A percentile compares a stretch with the other conserved stretches of the same genome.
These are phyloP conservation scores for Scheffersomyces lignicola DNA, from an alignment of 1,139 yeast genomes.

Conservation along the genomic window DNA sequence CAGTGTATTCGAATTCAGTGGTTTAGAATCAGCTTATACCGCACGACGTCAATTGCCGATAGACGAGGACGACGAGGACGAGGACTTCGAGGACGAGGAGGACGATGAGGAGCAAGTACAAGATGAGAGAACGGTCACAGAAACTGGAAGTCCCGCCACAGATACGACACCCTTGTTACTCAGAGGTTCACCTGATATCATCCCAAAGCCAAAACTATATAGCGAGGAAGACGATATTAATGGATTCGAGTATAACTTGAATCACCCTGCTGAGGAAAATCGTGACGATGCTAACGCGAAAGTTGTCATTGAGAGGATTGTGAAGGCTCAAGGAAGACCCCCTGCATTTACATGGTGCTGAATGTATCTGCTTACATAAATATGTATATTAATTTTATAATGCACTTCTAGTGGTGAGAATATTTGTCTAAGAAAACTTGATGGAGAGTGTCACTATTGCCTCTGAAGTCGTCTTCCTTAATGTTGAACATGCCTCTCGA, in stretches of 20 bases:
- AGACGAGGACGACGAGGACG: slow-evolving; percentile 4
- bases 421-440: slow-evolving; percentile 20
- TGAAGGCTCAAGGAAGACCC: slow-evolving; percentile 54
- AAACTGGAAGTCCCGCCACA: not conserved
- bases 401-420: not conserved
- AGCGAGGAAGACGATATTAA: slow-evolving; percentile 7
- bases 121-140: too few relatives aligned
- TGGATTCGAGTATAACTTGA: slow-evolving; percentile 13
- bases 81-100: slow-evolving; percentile 6
- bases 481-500: slow-evolving; percentile 42
- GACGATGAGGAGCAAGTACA: not conserved
- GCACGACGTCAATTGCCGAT: too few relatives aligned
- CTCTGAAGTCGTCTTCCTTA: slow-evolving; percentile 26
- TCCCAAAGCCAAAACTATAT: slow-evolving; percentile 1
- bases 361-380: too few relatives aligned
- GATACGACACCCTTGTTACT: slow-evolving; percentile 11
- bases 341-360: slow-evolving; percentile 76
- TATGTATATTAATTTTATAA: not conserved
- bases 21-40: slow-evolving; percentile 5
- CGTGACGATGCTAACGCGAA: slow-evolving; percentile 25
- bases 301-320: slow-evolving; percentile 64
- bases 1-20: slow-evolving; percentile 6
- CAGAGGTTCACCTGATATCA: slow-evolving; percentile 1
- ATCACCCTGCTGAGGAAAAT: slow-evolving; percentile 11
- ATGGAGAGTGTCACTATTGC: slow-evolving; percentile 32